Evolutionary conservation across 148 eudicot species (phyloP).

Genomic region (Dysphania ambrosioides): DNA sequence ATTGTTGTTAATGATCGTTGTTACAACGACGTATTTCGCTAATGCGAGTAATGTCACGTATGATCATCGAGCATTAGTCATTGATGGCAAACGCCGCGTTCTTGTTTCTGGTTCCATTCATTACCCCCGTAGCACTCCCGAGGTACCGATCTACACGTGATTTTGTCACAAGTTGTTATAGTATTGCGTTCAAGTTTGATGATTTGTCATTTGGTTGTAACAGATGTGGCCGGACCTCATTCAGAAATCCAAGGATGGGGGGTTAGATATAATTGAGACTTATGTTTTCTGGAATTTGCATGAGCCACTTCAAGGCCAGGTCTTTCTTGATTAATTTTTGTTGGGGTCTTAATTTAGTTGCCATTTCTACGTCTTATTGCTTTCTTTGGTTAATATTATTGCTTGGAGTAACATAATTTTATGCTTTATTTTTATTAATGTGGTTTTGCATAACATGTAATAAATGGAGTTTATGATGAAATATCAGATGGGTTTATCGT

Average conservation of each 20-base stretch:
- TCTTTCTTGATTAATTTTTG: neutral
- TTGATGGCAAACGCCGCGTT: conserved; percentile 74
- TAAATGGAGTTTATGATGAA: neutral
- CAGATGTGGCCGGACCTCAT: conserved; percentile 97
- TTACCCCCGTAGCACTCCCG: conserved; percentile 97
- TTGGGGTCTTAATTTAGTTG: neutral
- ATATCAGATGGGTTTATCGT: neutral
- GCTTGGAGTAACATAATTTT: no score
- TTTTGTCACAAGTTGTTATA: no score
- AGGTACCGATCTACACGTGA: conserved; percentile 27
- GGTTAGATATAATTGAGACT: conserved; percentile 78
- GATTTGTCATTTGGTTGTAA: neutral
- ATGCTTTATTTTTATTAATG: no score
- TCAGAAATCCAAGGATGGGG: conserved; percentile 89
- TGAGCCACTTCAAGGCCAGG: conserved; percentile 78
- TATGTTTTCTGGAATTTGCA: conserved; percentile 91
- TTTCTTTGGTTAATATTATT: no score
- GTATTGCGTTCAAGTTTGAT: no score
- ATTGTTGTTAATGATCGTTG: conserved; percentile 12
- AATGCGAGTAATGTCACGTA: conserved; percentile 53
- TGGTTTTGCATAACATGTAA: no score
- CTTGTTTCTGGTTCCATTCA: conserved; percentile 91
- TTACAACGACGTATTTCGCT: conserved; percentile 40
- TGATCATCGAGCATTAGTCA: conserved; percentile 76
- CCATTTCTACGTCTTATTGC: no score